phyloP scores from a whole-genome alignment of 768 basidiomycete species.

The Terana coerulea region DNA sequence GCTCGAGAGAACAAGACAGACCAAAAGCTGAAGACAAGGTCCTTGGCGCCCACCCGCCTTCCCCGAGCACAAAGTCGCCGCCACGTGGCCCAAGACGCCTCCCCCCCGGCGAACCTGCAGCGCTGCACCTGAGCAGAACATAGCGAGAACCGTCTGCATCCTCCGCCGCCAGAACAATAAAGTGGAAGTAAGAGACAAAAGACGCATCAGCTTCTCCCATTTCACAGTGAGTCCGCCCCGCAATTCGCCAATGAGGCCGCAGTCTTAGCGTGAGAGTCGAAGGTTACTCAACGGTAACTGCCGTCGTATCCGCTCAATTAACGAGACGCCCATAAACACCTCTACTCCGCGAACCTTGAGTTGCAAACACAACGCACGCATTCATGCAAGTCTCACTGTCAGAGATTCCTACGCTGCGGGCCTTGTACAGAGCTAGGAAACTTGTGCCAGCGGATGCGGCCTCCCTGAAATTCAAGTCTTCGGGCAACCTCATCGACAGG shows the following conservation, averaged over 20 bases:
- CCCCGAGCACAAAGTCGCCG: conserved; percentile 8
- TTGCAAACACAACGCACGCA: background rate
- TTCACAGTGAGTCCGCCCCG: too few relatives aligned
- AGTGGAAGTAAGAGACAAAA: background rate
- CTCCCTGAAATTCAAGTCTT: conserved; percentile 34
- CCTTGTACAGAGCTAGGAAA: conserved; percentile 43
- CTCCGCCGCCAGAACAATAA: conserved; percentile 1
- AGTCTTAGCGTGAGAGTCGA: too few relatives aligned
- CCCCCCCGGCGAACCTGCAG: background rate
- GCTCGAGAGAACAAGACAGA: conserved; percentile 22
- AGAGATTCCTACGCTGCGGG: conserved; percentile 53
- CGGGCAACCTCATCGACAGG: conserved; percentile 42
- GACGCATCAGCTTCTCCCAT: background rate
- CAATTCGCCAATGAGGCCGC: too few relatives aligned
- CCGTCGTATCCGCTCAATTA: background rate
- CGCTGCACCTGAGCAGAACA: background rate
- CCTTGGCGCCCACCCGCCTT: conserved; percentile 4
- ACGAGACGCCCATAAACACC: background rate
- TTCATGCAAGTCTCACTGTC: conserved; percentile 22
- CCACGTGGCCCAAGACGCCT: background rate
- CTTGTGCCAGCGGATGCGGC: conserved; percentile 34
- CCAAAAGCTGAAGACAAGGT: conserved; percentile 19
- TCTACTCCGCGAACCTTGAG: background rate
- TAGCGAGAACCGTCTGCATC: background rate
- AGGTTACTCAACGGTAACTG: too few relatives aligned